A percentile compares a stretch with the other conserved stretches of the same genome.
phyloP scores from a whole-genome alignment of 2,329 filamentous ascomycete genomes.

The Neofusicoccum laricinum region DNA sequence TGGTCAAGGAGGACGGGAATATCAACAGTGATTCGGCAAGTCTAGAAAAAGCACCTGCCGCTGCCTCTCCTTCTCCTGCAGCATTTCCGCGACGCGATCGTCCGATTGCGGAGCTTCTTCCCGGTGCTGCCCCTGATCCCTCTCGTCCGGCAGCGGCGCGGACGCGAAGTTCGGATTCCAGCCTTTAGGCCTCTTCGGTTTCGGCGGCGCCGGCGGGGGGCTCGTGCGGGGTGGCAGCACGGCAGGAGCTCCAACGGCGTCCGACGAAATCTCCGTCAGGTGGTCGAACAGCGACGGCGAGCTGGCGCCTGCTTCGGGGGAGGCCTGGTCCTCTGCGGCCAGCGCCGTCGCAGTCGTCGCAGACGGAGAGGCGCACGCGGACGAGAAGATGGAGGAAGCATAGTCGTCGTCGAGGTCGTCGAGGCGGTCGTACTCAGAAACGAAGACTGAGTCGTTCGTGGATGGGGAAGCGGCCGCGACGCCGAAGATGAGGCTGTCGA shows the following conservation, averaged over 20 bases:
- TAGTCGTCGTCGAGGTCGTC: not conserved
- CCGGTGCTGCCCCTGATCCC: not conserved
- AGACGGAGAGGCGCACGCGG: not conserved
- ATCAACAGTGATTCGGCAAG: not conserved
- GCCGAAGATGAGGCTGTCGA: slow-evolving; percentile 7
- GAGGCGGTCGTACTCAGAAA: slow-evolving; percentile 11
- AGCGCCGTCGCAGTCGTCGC: not conserved
- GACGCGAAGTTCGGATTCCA: slow-evolving; percentile 1
- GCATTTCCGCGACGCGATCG: not conserved
- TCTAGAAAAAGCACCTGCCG: not conserved
- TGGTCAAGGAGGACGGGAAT: not conserved
- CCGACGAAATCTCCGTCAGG: not conserved
- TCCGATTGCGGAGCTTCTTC: not conserved
- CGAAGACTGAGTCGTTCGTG: not conserved
- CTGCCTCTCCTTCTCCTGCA: not conserved
- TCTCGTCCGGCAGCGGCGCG: not conserved
- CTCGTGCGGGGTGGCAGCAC: too few relatives aligned
- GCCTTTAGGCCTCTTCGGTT: not conserved
- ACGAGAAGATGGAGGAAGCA: not conserved
- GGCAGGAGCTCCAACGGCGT: not conserved
- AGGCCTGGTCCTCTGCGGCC: not conserved
- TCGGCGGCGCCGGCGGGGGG: not conserved
- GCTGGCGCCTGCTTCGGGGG: not conserved
- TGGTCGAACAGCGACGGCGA: not conserved
- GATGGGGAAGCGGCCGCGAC: not conserved